Evolutionary conservation across 2,329 filamentous ascomycete species (phyloP).

Genomic region (Aspergillus sp.): DNA sequence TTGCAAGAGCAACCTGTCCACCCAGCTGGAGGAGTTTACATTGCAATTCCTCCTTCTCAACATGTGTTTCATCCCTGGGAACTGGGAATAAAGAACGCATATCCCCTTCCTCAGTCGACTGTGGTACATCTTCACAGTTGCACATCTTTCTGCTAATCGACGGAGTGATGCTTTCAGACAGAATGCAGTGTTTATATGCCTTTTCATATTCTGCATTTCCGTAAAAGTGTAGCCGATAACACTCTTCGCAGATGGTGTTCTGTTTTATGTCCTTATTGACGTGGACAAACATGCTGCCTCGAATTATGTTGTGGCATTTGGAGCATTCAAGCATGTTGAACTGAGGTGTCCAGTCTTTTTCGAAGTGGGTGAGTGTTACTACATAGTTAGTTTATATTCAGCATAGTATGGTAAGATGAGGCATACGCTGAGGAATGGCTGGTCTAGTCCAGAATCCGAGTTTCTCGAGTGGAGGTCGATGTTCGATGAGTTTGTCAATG

Average conservation of each 20-base stretch:
- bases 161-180: constrained; percentile 19
- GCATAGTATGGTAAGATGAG: background rate
- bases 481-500: constrained; percentile 36
- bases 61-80: background rate
- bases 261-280: constrained; percentile 3
- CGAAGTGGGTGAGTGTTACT: background rate
- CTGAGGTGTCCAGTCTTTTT: constrained; percentile 5
- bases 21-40: background rate
- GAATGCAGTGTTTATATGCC: constrained; percentile 30
- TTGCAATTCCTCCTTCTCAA: background rate
- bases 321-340: constrained; percentile 8
- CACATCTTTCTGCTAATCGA: constrained; percentile 19
- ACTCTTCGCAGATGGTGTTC: constrained; percentile 27
- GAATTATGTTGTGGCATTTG: constrained; percentile 16
- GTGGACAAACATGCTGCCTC: constrained; percentile 21
- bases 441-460: constrained; percentile 20
- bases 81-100: background rate
- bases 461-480: constrained; percentile 19
- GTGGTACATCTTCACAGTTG: background rate
- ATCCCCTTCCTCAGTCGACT: background rate
- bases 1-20: background rate
- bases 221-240: constrained; percentile 26
- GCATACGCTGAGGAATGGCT: constrained; percentile 15
- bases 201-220: constrained; percentile 24
- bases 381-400: background rate